These are phyloP conservation scores for Botrytis fragariae DNA, from an alignment of 2,329 filamentous ascomycete genomes.

Conservation along the genomic window DNA sequence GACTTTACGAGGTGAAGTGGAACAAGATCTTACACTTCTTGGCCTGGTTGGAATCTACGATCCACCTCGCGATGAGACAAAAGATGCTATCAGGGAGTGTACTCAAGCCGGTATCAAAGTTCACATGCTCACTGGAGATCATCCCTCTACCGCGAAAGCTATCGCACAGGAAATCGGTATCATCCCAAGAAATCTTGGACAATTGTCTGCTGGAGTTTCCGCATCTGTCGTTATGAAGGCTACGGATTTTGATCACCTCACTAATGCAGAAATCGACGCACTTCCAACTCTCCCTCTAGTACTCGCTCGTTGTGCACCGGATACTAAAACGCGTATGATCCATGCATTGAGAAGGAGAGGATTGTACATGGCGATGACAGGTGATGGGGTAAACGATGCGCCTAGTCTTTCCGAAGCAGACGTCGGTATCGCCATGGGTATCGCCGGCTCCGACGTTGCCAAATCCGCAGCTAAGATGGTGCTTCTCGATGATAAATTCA, in stretches of 20 bases:
- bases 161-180: slow-evolving; percentile 67
- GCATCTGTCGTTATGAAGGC: slow-evolving; percentile 62
- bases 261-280: slow-evolving; percentile 66
- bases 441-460: slow-evolving; percentile 60
- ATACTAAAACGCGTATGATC: slow-evolving; percentile 79
- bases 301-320: slow-evolving; percentile 72
- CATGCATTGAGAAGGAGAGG: slow-evolving; percentile 64
- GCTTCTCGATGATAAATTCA: slow-evolving; percentile 54
- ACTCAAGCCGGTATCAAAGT: slow-evolving; percentile 70
- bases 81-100: slow-evolving; percentile 58
- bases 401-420: slow-evolving; percentile 53
- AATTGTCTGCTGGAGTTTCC: slow-evolving; percentile 17
- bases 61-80: slow-evolving; percentile 58
- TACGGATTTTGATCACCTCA: slow-evolving; percentile 62
- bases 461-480: slow-evolving; percentile 58
- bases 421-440: slow-evolving; percentile 60
- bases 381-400: slow-evolving; percentile 56
- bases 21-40: slow-evolving; percentile 58
- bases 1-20: slow-evolving; percentile 43
- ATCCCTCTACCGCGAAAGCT: slow-evolving; percentile 69
- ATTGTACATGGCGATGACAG: slow-evolving; percentile 58
- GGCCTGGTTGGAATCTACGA: slow-evolving; percentile 59
- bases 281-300: slow-evolving; percentile 66
- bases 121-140: slow-evolving; percentile 73
- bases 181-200: slow-evolving; percentile 27